Percentiles rank a stretch among this genome's conserved stretches.
phyloP scores from a whole-genome alignment of 2,329 filamentous ascomycete genomes.

The Talaromyces sp. region DNA sequence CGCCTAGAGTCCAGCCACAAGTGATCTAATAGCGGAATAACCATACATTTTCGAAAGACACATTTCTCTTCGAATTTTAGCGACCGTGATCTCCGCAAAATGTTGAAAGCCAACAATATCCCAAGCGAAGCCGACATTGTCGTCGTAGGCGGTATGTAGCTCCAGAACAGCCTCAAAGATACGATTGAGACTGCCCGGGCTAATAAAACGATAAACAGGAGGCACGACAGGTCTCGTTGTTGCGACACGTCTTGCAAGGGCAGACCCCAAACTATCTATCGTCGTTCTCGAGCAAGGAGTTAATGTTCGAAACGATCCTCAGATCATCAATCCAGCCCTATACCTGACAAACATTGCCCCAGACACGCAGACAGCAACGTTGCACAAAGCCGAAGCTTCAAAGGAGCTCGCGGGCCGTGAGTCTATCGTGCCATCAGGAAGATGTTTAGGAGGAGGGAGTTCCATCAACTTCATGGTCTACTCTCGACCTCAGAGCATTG shows the following conservation, averaged over 20 bases:
- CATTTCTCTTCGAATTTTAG: neutral
- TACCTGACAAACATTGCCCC: constrained; percentile 46
- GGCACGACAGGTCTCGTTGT: constrained; percentile 46
- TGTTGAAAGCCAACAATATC: neutral
- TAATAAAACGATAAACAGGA: constrained; percentile 21
- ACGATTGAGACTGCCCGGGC: neutral
- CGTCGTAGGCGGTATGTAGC: constrained; percentile 1
- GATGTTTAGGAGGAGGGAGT: constrained; percentile 57
- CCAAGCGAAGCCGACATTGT: constrained; percentile 2
- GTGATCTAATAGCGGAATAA: neutral
- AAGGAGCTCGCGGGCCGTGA: constrained; percentile 21
- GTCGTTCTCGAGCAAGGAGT: constrained; percentile 50
- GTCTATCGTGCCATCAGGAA: constrained; percentile 37
- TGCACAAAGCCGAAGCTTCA: constrained; percentile 46
- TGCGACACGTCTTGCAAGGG: constrained; percentile 46
- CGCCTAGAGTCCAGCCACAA: neutral
- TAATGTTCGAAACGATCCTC: constrained; percentile 48
- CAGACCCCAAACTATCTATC: constrained; percentile 45
- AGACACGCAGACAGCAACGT: constrained; percentile 45
- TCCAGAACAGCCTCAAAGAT: neutral
- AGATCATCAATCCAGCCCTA: constrained; percentile 47
- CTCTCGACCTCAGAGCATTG: constrained; percentile 30
- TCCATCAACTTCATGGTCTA: constrained; percentile 56
- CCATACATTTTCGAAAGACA: neutral
- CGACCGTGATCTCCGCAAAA: neutral